These are phyloP conservation scores for Saitozyma sp. DNA, from an alignment of 768 basidiomycete genomes.

Conservation along the genomic window DNA sequence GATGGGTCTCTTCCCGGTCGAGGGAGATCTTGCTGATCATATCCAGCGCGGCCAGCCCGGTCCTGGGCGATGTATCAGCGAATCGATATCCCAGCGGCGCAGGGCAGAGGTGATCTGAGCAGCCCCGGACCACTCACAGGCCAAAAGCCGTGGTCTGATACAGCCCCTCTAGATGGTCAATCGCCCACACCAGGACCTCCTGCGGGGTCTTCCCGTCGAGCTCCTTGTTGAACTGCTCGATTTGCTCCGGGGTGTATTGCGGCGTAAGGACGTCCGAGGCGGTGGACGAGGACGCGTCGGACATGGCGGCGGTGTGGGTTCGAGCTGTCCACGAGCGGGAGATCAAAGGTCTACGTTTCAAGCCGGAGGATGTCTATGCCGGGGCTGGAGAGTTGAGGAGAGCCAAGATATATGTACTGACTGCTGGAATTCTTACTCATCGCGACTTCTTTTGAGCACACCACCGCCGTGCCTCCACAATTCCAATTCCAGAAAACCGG, in stretches of 20 bases:
- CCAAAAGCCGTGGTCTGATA: conserved; percentile 97
- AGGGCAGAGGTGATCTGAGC: background rate
- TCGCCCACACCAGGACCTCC: conserved; percentile 81
- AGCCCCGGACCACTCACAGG: conserved; percentile 53
- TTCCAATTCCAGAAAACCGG: too few species aligned
- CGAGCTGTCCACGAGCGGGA: background rate
- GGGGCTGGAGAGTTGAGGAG: too few species aligned
- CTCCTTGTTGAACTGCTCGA: conserved; percentile 70
- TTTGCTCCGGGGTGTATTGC: conserved; percentile 54
- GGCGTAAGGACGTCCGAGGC: conserved; percentile 29
- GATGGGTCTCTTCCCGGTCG: conserved; percentile 51
- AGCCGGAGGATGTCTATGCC: too few species aligned
- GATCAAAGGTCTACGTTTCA: background rate
- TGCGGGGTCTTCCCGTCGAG: conserved; percentile 73
- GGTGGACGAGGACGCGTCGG: conserved; percentile 2
- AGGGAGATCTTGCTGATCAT: conserved; percentile 83
- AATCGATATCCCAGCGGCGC: background rate
- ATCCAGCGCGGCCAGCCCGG: conserved; percentile 87
- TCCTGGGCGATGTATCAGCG: conserved; percentile 50
- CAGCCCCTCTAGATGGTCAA: conserved; percentile 73
- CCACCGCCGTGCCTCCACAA: too few species aligned
- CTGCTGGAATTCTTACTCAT: too few species aligned
- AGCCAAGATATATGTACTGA: too few species aligned
- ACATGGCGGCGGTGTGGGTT: background rate
- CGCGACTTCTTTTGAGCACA: too few species aligned